A percentile compares a stretch with the other conserved stretches of the same genome.
Conservation (phyloP, 1,284 basidiomycete genomes). For the Wolfiporia cocos region DNA sequence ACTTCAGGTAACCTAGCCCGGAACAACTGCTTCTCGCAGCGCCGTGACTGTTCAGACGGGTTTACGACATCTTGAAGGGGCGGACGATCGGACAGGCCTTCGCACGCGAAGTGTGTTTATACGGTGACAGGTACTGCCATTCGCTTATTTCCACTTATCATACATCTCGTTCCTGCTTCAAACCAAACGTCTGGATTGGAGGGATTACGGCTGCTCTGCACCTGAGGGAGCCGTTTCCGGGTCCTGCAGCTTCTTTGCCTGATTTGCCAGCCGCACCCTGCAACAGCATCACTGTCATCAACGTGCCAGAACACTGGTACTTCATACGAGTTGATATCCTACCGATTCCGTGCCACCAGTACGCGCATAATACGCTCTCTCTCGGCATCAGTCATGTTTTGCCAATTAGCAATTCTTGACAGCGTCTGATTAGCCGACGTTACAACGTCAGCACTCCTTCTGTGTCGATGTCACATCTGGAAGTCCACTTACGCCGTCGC, state of each 20-base stretch:
- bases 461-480: too few species aligned
- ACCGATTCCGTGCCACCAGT: conserved; percentile 45
- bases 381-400: conserved; percentile 42
- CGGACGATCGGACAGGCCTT: too few species aligned
- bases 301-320: background rate
- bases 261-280: conserved; percentile 16
- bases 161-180: too few species aligned
- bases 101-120: background rate
- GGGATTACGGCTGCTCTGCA: too few species aligned
- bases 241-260: conserved; percentile 10
- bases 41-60: too few species aligned
- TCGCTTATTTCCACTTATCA: too few species aligned
- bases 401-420: conserved; percentile 51
- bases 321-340: conserved; percentile 13
- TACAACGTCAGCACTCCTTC: background rate
- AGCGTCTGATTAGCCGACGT: conserved; percentile 32
- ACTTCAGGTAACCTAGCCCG: too few species aligned
- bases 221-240: background rate
- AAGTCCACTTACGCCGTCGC: conserved; percentile 45
- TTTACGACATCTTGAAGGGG: too few species aligned
- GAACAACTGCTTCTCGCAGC: too few species aligned
- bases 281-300: background rate
- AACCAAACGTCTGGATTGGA: too few species aligned
- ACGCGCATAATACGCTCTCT: conserved; percentile 41
- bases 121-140: too few species aligned